Conservation (phyloP, 352 stramenopile genomes). For the Phytophthora citrophthora region DNA sequence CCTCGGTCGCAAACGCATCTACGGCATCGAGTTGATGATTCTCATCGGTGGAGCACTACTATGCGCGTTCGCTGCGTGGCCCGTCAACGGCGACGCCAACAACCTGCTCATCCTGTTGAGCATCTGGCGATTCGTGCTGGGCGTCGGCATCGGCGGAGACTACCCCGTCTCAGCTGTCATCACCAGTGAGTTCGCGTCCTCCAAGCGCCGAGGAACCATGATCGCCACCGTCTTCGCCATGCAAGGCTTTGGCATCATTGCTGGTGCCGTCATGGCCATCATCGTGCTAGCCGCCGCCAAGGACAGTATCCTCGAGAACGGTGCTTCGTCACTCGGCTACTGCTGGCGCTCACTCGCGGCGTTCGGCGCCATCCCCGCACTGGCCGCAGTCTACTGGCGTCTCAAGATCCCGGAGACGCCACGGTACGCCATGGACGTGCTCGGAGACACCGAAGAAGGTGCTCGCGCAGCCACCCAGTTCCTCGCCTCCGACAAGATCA, state of each 20-base stretch:
- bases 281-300: constrained; percentile 38
- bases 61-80: constrained; percentile 44
- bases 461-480: constrained; percentile 40
- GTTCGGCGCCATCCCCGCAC: constrained; percentile 47
- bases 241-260: constrained; percentile 57
- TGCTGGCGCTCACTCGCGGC: constrained; percentile 51
- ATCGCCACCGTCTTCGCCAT: constrained; percentile 64
- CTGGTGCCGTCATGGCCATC: constrained; percentile 40
- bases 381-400: constrained; percentile 54
- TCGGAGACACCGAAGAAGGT: constrained; percentile 43
- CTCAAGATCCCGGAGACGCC: constrained; percentile 54
- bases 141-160: constrained; percentile 59
- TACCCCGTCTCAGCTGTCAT: constrained; percentile 63
- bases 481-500: constrained; percentile 42
- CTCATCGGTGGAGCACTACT: constrained; percentile 45
- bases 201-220: constrained; percentile 49
- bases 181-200: constrained; percentile 54
- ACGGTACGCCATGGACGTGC: constrained; percentile 52
- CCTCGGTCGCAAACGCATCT: constrained; percentile 54
- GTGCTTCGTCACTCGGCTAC: constrained; percentile 46
- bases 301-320: constrained; percentile 42
- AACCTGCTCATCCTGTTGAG: constrained; percentile 53
- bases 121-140: constrained; percentile 65
- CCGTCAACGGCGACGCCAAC: constrained; percentile 47
- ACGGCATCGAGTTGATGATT: constrained; percentile 56